Conservation (phyloP, 495 filamentous ascomycete genomes). For the Aspergillus biplanus region DNA sequence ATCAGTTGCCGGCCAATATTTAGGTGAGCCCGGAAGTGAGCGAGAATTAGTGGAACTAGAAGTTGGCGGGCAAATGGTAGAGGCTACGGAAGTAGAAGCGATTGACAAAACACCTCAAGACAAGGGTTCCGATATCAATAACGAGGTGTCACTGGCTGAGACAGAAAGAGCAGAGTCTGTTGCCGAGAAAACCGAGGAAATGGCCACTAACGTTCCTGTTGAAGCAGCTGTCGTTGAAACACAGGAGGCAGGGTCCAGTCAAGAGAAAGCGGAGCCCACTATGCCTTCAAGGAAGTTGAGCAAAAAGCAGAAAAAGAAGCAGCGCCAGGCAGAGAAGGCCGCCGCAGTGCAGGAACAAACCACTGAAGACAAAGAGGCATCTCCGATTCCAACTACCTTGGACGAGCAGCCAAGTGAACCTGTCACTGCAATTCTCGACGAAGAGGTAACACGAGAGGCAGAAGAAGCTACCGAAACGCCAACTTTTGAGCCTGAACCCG, state of each 20-base stretch:
- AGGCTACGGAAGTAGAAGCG: slow-evolving; percentile 12
- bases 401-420: not conserved
- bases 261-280: slow-evolving; percentile 20
- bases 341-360: slow-evolving; percentile 14
- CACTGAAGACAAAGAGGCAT: not conserved
- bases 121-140: not conserved
- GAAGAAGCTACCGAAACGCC: not conserved
- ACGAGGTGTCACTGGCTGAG: not conserved
- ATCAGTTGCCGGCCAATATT: slow-evolving; percentile 2
- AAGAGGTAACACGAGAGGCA: not conserved
- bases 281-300: slow-evolving; percentile 29
- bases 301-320: slow-evolving; percentile 41
- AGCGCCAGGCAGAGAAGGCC: slow-evolving; percentile 26
- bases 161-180: slow-evolving; percentile 12
- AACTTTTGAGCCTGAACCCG: not conserved
- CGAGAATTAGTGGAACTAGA: slow-evolving; percentile 23
- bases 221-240: not conserved
- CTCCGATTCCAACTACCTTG: not conserved
- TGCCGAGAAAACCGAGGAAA: slow-evolving; percentile 8
- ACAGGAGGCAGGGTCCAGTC: slow-evolving; percentile 5
- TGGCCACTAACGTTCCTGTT: no score
- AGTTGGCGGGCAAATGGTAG: slow-evolving; percentile 17
- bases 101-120: slow-evolving; percentile 23
- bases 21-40: slow-evolving; percentile 3
- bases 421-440: not conserved